A percentile compares a stretch with the other conserved stretches of the same genome.
Evolutionary conservation across 2,329 filamentous ascomycete species (phyloP).

Genomic region (Aquanectria penicillioides): DNA sequence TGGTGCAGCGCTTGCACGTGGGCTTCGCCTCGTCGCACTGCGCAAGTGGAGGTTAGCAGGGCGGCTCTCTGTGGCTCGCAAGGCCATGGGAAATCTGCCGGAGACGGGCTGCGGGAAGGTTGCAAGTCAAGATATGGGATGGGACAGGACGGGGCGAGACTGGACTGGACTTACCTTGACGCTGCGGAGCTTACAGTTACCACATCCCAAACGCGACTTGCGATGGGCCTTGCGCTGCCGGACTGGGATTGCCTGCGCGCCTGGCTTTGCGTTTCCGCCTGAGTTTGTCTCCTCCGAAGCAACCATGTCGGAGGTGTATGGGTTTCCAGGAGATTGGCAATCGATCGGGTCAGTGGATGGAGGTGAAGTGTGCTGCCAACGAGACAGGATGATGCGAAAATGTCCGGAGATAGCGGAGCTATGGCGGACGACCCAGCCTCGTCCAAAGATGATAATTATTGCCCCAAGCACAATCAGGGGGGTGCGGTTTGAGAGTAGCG

Average conservation of each 20-base stretch:
- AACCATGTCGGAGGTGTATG: too few species aligned
- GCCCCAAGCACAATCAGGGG: too few species aligned
- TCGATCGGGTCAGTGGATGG: neutral
- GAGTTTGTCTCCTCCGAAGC: neutral
- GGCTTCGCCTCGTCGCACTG: slow-evolving; percentile 66
- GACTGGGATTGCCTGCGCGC: neutral
- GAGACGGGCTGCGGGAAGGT: neutral
- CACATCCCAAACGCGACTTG: slow-evolving; percentile 64
- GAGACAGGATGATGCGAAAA: neutral
- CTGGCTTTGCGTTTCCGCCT: too few species aligned
- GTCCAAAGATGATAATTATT: too few species aligned
- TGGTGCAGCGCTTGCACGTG: slow-evolving; percentile 57
- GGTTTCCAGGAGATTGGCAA: too few species aligned
- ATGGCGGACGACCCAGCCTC: too few species aligned
- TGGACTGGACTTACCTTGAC: slow-evolving; percentile 55
- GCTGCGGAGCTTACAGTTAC: slow-evolving; percentile 65
- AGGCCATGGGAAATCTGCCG: neutral
- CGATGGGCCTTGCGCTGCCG: slow-evolving; percentile 54
- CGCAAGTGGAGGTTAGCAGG: slow-evolving; percentile 25
- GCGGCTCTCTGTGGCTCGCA: neutral
- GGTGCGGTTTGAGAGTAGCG: too few species aligned
- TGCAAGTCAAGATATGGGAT: neutral
- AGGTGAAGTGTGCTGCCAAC: neutral
- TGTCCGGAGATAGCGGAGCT: slow-evolving; percentile 14
- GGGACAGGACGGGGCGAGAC: neutral